Evolutionary conservation across 148 eudicot species (phyloP), one percentile per base, ranked within the genome.

Genomic region (Cornus controversa): DNA sequence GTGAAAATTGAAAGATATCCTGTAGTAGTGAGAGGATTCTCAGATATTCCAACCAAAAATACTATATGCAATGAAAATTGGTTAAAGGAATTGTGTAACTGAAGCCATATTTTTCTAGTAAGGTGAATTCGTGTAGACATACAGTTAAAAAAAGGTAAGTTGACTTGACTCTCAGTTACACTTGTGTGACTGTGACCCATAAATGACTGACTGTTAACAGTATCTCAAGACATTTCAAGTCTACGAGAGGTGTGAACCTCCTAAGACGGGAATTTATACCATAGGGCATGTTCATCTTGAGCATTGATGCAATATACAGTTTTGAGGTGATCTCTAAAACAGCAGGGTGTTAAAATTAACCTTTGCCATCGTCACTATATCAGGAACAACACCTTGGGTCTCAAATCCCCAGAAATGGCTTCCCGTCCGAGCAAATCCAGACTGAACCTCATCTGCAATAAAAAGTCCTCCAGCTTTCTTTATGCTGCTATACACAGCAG

Each of bases 311-410:
- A 47, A 11, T 47, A 47, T 11, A 47, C 20, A 16, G 4, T 50
- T 50, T 50, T 13, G 7, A 13, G 1, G 57, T 50, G 15, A 11
- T 50, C 15, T 11, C 20, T 1, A 4, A 13, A 50, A 50, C 57
- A 50, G 20, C 13, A 16, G 57, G 57, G 14, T 11, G 3, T 15
- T 13, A 50, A 16, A 50, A 50, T 57, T 20, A 53, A 96, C 99
- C 97, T 96, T 96, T 37, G 99, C 99, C 98, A 96, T 93, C 18
- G 98, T 96, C 65, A 96, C 99, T 26, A 96, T 96, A 77, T 96
- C 99, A 70, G 99, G 99, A 62, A 92, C 94, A 84, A 93, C 92
- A 50, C 93, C 99, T 42, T 96, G 99, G 78, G 84, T 71, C 82
- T 96, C 93, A 75, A 93, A 96, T 71, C 98, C 98, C 99, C 99